A percentile compares a stretch with the other conserved stretches of the same genome.
These are phyloP conservation scores for Plantago ovata DNA, from an alignment of 257 asterid species.

Conservation along the genomic window DNA sequence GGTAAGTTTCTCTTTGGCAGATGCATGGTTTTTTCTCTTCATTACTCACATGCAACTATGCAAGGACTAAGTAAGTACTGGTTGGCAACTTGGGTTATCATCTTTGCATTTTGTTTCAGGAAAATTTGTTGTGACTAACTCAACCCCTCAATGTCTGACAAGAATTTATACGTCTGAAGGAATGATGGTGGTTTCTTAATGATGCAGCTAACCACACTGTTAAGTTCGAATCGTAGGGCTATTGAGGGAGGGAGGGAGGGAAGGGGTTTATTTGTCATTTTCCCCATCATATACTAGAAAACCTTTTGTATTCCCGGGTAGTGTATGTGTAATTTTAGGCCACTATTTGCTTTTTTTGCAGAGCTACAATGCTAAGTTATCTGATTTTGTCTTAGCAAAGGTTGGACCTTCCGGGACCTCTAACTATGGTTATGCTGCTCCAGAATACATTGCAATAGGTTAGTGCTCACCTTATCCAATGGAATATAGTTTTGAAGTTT, in stretches of 20 bases:
- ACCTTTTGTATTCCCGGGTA: constrained; percentile 23
- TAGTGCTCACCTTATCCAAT: constrained; percentile 7
- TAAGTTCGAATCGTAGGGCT: too few relatives aligned
- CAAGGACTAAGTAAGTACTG: background rate
- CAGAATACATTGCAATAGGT: constrained; percentile 56
- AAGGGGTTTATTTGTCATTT: too few relatives aligned
- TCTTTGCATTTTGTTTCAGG: too few relatives aligned
- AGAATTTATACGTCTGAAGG: too few relatives aligned
- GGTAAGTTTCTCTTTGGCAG: constrained; percentile 28
- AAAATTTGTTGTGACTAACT: background rate
- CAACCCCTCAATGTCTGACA: background rate
- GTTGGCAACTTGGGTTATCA: background rate
- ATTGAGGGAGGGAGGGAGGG: too few relatives aligned
- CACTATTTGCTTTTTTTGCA: constrained; percentile 23
- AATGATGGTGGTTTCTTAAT: too few relatives aligned
- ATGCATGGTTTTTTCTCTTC: constrained; percentile 2
- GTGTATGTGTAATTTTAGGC: background rate
- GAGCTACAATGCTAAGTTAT: constrained; percentile 50
- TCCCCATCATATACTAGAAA: too few relatives aligned
- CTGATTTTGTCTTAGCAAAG: constrained; percentile 56
- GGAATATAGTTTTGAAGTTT: background rate
- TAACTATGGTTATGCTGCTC: constrained; percentile 49
- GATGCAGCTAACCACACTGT: too few relatives aligned
- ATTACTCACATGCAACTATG: background rate
- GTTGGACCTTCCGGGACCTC: constrained; percentile 53